Conservation (phyloP, 805 yeast genomes). For the Ogataea methanolica region DNA sequence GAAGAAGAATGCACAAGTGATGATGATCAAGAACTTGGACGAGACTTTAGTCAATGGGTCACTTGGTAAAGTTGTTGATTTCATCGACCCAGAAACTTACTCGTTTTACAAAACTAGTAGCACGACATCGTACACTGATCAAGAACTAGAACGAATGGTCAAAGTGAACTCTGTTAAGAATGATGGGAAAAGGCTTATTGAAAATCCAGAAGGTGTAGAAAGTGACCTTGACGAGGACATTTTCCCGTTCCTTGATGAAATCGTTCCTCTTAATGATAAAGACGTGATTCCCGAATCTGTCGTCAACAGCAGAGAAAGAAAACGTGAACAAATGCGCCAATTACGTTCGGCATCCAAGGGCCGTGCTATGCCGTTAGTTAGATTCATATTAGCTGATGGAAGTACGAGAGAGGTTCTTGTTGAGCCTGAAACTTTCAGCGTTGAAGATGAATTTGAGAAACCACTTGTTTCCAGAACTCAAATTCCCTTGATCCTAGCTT, state of each 20-base stretch:
- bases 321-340: constrained; percentile 39
- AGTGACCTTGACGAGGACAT: constrained; percentile 39
- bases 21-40: constrained; percentile 76
- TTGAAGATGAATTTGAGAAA: constrained; percentile 68
- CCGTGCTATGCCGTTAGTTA: constrained; percentile 66
- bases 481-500: constrained; percentile 85
- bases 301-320: constrained; percentile 36
- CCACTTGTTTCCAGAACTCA: constrained; percentile 72
- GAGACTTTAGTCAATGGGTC: constrained; percentile 74
- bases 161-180: constrained; percentile 12
- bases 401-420: constrained; percentile 70
- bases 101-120: constrained; percentile 30
- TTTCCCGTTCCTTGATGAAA: constrained; percentile 41
- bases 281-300: constrained; percentile 20
- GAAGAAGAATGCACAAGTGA: constrained; percentile 74
- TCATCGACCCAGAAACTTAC: constrained; percentile 46
- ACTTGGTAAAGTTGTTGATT: constrained; percentile 54
- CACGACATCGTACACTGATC: constrained; percentile 14
- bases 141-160: constrained; percentile 16
- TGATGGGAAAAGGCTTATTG: constrained; percentile 9
- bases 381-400: constrained; percentile 69
- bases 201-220: constrained; percentile 17
- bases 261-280: constrained; percentile 2
- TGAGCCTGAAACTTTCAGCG: constrained; percentile 76
- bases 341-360: constrained; percentile 42